Conservation (phyloP, 2,329 filamentous ascomycete genomes). For the Pyrenophora graminea region DNA sequence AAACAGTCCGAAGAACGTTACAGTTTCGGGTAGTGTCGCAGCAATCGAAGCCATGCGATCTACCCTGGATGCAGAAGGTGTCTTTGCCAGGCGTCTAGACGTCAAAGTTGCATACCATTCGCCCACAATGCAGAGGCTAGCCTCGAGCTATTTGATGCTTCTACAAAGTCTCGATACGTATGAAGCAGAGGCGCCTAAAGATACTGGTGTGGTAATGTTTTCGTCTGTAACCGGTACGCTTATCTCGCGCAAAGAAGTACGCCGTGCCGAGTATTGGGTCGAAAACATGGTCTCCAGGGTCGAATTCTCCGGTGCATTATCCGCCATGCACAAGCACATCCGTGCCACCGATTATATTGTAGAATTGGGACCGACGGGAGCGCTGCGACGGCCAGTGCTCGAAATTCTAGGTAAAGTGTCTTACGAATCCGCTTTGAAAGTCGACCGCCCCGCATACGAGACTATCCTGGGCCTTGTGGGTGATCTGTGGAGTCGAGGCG, state of each 20-base stretch:
- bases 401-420: slow-evolving; percentile 1
- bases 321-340: slow-evolving; percentile 29
- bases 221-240: background rate
- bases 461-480: background rate
- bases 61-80: background rate
- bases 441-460: background rate
- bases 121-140: background rate
- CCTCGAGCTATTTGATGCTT: background rate
- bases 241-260: slow-evolving; percentile 22
- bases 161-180: background rate
- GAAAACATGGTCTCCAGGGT: slow-evolving; percentile 28
- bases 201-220: background rate
- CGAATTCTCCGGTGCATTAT: slow-evolving; percentile 52
- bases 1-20: slow-evolving; percentile 31
- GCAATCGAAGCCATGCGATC: background rate
- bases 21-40: slow-evolving; percentile 47
- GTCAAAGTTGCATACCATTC: slow-evolving; percentile 1
- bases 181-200: background rate
- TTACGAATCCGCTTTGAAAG: background rate
- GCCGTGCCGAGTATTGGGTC: background rate
- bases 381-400: slow-evolving; percentile 30
- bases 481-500: background rate
- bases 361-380: slow-evolving; percentile 43
- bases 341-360: slow-evolving; percentile 4
- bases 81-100: background rate